A percentile compares a stretch with the other conserved stretches of the same genome.
Conservation (phyloP, 2,329 filamentous ascomycete species). For the Verticillium longisporum region DNA sequence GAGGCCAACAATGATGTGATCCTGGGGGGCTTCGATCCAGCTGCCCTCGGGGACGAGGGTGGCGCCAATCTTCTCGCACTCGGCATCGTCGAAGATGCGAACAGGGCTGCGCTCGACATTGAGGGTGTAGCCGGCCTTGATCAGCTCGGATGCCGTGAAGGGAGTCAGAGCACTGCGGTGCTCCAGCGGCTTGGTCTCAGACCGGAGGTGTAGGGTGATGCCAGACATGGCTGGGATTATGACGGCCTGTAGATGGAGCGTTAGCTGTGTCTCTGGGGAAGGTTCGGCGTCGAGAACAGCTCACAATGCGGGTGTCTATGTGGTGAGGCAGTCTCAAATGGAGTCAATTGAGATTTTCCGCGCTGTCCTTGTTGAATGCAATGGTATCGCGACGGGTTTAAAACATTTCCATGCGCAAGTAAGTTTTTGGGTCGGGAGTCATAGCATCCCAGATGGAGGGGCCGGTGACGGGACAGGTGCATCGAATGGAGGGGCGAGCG, state of each 20-base stretch:
- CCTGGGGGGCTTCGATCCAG: constrained; percentile 60
- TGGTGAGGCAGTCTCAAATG: not conserved
- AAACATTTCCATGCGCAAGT: not conserved
- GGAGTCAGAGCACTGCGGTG: constrained; percentile 41
- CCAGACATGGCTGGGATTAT: constrained; percentile 10
- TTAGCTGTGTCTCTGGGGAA: not conserved
- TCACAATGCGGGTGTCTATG: not conserved
- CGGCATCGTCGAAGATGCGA: constrained; percentile 57
- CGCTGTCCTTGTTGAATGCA: not conserved
- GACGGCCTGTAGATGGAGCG: not conserved
- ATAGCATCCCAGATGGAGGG: not conserved
- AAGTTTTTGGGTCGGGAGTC: not conserved
- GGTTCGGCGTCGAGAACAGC: not conserved
- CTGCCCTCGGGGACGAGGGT: constrained; percentile 58
- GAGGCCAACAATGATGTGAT: constrained; percentile 67
- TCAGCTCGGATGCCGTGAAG: constrained; percentile 46
- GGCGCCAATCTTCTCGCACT: constrained; percentile 58
- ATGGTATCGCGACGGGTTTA: not conserved
- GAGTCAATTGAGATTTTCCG: not conserved
- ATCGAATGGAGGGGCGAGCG: not conserved
- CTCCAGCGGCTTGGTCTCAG: constrained; percentile 53
- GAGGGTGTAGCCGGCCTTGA: constrained; percentile 63
- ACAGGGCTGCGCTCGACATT: constrained; percentile 61
- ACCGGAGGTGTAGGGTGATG: constrained; percentile 41
- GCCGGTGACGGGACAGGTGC: not conserved